phyloP scores from a whole-genome alignment of 2,329 filamentous ascomycete genomes.

The Aureobasidium leucospermi region DNA sequence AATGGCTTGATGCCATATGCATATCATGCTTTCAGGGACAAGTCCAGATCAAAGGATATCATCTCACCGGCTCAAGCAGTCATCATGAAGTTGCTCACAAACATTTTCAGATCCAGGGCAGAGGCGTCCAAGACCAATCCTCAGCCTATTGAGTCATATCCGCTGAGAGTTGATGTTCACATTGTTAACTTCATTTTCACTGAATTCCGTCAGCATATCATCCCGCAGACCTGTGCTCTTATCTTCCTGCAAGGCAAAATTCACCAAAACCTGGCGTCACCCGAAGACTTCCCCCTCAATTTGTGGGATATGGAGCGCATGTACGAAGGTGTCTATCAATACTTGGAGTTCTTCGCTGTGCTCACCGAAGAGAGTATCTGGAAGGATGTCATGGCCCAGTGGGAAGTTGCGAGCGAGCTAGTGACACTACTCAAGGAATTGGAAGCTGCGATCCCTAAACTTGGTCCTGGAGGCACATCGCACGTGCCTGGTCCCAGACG shows the following conservation, averaged over 20 bases:
- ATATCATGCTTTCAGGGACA: conserved; percentile 80
- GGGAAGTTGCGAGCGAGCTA: conserved; percentile 85
- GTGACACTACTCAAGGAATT: conserved; percentile 80
- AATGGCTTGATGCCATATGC: conserved; percentile 86
- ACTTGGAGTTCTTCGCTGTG: conserved; percentile 86
- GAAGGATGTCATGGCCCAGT: conserved; percentile 78
- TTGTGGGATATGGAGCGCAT: conserved; percentile 97
- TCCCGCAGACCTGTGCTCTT: conserved; percentile 87
- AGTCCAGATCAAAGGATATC: conserved; percentile 69
- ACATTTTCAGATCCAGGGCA: conserved; percentile 68
- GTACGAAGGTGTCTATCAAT: conserved; percentile 89
- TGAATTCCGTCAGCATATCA: conserved; percentile 84
- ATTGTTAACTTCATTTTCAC: conserved; percentile 86
- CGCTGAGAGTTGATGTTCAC: conserved; percentile 50
- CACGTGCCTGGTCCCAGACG: conserved; percentile 13
- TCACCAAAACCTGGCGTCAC: conserved; percentile 63
- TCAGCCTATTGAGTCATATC: conserved; percentile 21
- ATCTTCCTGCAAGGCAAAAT: conserved; percentile 93
- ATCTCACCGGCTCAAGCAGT: conserved; percentile 93
- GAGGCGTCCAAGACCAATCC: conserved; percentile 29
- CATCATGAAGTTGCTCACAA: conserved; percentile 80
- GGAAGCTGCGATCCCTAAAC: conserved; percentile 77
- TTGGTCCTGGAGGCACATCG: conserved; percentile 44
- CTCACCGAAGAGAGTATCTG: conserved; percentile 79
- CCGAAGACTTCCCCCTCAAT: conserved; percentile 86